Evolutionary conservation across 129 eudicot species (phyloP), one percentile per base, ranked within the genome.

Genomic region (Arctium minus): DNA sequence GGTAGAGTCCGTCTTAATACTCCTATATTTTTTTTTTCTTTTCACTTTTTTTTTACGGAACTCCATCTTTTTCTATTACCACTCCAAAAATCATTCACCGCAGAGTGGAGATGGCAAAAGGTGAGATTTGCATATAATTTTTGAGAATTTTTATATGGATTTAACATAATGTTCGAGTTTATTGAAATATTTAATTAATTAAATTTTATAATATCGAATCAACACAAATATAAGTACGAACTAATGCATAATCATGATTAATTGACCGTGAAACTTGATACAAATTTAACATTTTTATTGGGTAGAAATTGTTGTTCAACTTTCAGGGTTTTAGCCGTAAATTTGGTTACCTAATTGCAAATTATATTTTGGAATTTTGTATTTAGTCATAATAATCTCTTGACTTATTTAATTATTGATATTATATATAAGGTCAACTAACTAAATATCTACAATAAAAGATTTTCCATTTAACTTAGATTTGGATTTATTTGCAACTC

Each of bases 21-120:
- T 39, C 15, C 15, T 8, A 62, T 44, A 36, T 15, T 22, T 85
- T 42, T 33, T 30, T 80, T 78, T 36, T 39, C 0, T 44, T 74
- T 76, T 82, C 62, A 15, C 65, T 53, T 62, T 27, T 65, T 3
- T 71, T 78, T 72, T 75, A 73, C 60, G 86, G 85, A 76, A 72
- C 71, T 77, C 64, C 39, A 27, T 79, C 77, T 78, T 81, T 85
- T 89, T 87, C 88, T 91, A 48, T 76, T 50, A 78, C 90, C 90
- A 88, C 87, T 79, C 87, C 70, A 15, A 1, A 42, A 33, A 33
- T 67, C 67, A 65, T 82, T 42, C 8, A 64, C 29, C 62, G 72
- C 69, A 53, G 84, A 74, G 88, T 80, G 91, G 84, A 22, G 27
- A 80, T 87, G 81, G 88, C 73, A 90, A 90, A 88, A 86, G 76